These are phyloP conservation scores for Grammothele lineata DNA, from an alignment of 768 basidiomycete genomes.

Conservation along the genomic window DNA sequence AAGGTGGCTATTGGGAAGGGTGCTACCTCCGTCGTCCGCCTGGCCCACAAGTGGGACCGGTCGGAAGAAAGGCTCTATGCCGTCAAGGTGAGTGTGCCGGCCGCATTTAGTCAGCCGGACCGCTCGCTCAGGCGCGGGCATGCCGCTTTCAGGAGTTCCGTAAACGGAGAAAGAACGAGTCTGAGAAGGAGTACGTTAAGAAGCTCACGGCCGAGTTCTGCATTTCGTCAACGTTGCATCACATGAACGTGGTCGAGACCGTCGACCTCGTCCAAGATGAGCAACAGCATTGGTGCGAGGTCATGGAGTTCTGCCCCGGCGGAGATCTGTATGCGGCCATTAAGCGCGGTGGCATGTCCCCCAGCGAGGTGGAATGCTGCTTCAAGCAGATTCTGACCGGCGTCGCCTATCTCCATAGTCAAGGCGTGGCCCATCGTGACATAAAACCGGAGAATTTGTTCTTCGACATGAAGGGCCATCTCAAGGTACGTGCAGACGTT, in stretches of 20 bases:
- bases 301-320: constrained; percentile 99
- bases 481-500: constrained; percentile 63
- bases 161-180: constrained; percentile 95
- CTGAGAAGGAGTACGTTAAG: constrained; percentile 99
- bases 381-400: constrained; percentile 95
- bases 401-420: constrained; percentile 87
- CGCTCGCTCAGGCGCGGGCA: background rate
- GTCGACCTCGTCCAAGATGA: constrained; percentile 99
- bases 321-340: constrained; percentile 98
- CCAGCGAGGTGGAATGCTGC: constrained; percentile 92
- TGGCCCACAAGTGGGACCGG: constrained; percentile 99
- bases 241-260: constrained; percentile 94
- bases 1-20: constrained; percentile 97
- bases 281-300: constrained; percentile 94
- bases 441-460: constrained; percentile 98
- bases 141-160: constrained; percentile 79
- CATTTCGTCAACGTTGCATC: constrained; percentile 93
- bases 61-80: constrained; percentile 96
- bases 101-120: background rate
- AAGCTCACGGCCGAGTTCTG: constrained; percentile 99
- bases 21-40: constrained; percentile 93
- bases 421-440: constrained; percentile 97
- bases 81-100: constrained; percentile 74
- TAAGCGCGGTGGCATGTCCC: constrained; percentile 92
- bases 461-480: constrained; percentile 86